Evolutionary conservation across 768 basidiomycete species (phyloP), one percentile per base, ranked within the genome.

Genomic region (Boletus edulis): DNA sequence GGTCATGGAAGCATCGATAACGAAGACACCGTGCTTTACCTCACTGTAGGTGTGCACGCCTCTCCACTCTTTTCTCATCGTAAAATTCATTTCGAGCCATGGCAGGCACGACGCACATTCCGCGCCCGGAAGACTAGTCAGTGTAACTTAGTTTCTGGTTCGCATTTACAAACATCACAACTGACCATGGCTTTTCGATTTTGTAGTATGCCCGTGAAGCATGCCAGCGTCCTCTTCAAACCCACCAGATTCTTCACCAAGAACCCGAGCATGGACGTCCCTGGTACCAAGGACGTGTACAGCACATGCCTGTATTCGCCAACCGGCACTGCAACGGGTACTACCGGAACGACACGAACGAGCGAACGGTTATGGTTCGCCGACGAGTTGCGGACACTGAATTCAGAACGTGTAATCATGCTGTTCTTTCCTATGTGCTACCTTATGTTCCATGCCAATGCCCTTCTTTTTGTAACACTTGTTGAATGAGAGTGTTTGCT

Each of bases 191-290:
- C 7, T 29, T 47, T 48, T 8, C 49, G 44, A 31, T 18, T 46
- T 38, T 7, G 46, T 56, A 91, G 89, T 29, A 94, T 93, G 91
- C 91, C 92, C 9, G 86, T 83, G 32, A 90, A 94, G 63, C 79
- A 85, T 59, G 35, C 94, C 29, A 82, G 72, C 53, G 65, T 94
- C 45, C 73, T 82, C 15, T 83, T 97, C 75, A 91, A 89, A 64
- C 94, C 94, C 14, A 78, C 77, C 35, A 83, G 83, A 51, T 97
- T 97, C 83, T 98, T 97, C 76, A 78, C 78, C 61, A 75, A 75
- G 61, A 96, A 95, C 72, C 94, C 94, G 3, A 85, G 87, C 59
- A 84, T 96, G 81, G 94, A 97, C 64, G 90, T 96, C 17, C 91
- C 92, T 9, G 84, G 84, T 11, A 79, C 74, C 37, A 78, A 77